Evolutionary conservation across 768 basidiomycete species (phyloP).

Genomic region (Dacryopinax spathularia): DNA sequence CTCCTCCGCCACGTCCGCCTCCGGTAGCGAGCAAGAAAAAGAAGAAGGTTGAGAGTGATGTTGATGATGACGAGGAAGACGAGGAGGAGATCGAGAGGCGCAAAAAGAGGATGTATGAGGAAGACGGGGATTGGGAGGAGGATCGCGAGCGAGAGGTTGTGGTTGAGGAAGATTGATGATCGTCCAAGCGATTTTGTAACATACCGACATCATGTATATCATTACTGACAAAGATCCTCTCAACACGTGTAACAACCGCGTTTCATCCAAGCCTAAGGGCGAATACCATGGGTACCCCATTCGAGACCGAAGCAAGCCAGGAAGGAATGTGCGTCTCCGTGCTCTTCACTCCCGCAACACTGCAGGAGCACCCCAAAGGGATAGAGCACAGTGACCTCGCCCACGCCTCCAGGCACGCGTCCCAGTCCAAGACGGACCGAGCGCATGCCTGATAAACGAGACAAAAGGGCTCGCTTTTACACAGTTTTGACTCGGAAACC

Average conservation of each 20-base stretch:
- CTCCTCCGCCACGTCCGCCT: not conserved
- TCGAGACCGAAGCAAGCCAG: no score
- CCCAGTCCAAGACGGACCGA: not conserved
- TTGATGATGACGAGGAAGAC: not conserved
- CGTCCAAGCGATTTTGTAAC: not conserved
- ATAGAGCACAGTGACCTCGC: not conserved
- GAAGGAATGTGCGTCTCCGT: no score
- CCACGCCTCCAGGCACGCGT: not conserved
- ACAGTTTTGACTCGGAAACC: not conserved
- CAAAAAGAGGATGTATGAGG: not conserved
- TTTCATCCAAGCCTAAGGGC: no score
- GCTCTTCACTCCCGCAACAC: not conserved
- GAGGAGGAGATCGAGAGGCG: not conserved
- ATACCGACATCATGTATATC: not conserved
- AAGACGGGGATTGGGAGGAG: not conserved
- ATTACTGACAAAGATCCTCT: not conserved
- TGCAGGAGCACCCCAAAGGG: no score
- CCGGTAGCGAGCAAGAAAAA: not conserved
- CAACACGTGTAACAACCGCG: no score
- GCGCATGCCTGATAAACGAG: not conserved
- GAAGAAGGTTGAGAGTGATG: slow-evolving; percentile 1
- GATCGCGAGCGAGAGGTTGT: not conserved
- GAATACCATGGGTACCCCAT: no score
- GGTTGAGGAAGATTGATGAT: not conserved
- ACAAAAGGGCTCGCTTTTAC: not conserved